Percentiles rank a stretch among this genome's conserved stretches.
These are phyloP conservation scores for Cotoneaster glaucophyllus DNA, from an alignment of 306 rosid genomes.

Conservation along the genomic window DNA sequence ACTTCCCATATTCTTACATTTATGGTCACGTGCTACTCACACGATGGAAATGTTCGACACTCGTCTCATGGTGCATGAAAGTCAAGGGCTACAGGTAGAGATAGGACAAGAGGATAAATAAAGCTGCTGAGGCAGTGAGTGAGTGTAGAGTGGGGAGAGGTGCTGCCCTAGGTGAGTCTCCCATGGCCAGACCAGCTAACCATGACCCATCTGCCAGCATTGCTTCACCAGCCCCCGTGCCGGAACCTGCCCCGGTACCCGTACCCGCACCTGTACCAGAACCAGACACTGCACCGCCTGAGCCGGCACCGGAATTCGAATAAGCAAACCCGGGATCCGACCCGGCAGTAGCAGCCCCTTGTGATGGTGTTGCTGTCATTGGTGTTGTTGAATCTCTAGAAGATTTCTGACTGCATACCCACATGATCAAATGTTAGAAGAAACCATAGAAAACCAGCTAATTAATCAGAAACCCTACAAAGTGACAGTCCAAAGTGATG, in stretches of 20 bases:
- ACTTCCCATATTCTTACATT: background rate
- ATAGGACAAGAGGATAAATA: slow-evolving; percentile 21
- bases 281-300: slow-evolving; percentile 2
- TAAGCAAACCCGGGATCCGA: slow-evolving; percentile 20
- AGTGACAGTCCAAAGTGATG: background rate
- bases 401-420: slow-evolving; percentile 41
- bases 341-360: slow-evolving; percentile 10
- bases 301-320: background rate
- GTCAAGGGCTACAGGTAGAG: slow-evolving; percentile 22
- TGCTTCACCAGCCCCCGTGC: slow-evolving; percentile 30
- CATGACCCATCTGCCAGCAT: slow-evolving; percentile 69
- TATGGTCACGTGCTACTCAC: background rate
- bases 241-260: background rate
- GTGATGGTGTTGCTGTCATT: slow-evolving; percentile 19
- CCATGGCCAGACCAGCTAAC: slow-evolving; percentile 98
- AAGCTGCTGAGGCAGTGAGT: background rate
- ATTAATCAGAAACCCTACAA: background rate
- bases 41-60: background rate
- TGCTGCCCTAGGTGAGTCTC: slow-evolving; percentile 43
- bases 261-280: slow-evolving; percentile 19
- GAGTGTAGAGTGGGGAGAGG: slow-evolving; percentile 11
- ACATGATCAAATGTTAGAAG: slow-evolving; percentile 1
- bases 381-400: slow-evolving; percentile 44
- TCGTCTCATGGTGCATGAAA: background rate
- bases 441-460: background rate